These are phyloP conservation scores for Calonectria pseudoturangicola DNA, from an alignment of 2,329 filamentous ascomycete species.

Conservation along the genomic window DNA sequence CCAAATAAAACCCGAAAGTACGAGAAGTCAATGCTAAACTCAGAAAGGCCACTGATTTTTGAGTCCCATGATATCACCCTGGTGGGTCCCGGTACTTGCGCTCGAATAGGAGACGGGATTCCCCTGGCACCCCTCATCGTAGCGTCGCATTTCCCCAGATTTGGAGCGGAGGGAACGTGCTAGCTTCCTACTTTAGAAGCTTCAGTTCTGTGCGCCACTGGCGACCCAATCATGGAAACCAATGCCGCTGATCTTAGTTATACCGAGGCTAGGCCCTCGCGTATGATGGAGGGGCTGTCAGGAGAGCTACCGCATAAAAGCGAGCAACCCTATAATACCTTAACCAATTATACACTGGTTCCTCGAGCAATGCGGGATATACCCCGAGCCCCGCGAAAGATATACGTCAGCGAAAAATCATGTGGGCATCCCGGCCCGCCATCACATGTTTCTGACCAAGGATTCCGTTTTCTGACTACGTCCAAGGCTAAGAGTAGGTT, in stretches of 20 bases:
- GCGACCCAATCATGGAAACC: conserved; percentile 34
- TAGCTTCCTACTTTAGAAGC: conserved; percentile 28
- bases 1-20: conserved; percentile 15
- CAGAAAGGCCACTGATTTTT: conserved; percentile 8
- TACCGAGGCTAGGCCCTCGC: conserved; percentile 3
- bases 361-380: not conserved
- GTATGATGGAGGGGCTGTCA: conserved; percentile 8
- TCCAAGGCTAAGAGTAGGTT: not conserved
- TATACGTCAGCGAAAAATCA: not conserved
- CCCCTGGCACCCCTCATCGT: conserved; percentile 25
- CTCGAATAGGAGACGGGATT: conserved; percentile 32
- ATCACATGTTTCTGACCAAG: not conserved
- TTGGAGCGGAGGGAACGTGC: conserved; percentile 33
- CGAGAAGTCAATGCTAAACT: conserved; percentile 3
- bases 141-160: conserved; percentile 38
- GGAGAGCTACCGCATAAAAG: conserved; percentile 6
- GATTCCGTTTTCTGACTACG: not conserved
- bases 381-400: too few species aligned
- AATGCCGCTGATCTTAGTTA: conserved; percentile 14
- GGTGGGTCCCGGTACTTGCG: conserved; percentile 35
- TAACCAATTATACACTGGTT: not conserved
- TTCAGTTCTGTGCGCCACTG: conserved; percentile 7
- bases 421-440: not conserved
- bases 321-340: not conserved
- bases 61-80: conserved; percentile 24